Base-by-base conservation (phyloP, 768 basidiomycete genomes). In the Boletus rufocinnamomeus region DNA sequence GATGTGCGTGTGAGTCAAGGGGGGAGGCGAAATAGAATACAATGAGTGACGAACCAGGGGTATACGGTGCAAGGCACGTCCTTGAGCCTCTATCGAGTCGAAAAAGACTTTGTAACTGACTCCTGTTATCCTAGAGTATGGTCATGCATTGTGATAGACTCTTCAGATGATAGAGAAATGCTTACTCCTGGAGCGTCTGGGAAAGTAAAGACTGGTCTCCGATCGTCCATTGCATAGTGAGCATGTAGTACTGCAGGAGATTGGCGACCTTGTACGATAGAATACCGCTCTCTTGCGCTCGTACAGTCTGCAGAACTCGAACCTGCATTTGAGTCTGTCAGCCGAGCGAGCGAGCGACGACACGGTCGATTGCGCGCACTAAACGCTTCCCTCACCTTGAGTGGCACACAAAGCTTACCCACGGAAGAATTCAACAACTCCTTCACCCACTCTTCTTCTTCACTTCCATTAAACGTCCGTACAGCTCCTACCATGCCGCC, bases 261-360 rank as follows among this genome's bases (percentile, higher is more conserved):
- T n/a, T n/a, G n/a, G n/a, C n/a, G n/a, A n/a, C n/a, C n/a, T 93
- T 95, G 77, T 95, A 99, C 0, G 91, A 86, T 45, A 89, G 84
- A 57, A 98, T 93, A 58, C 89, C 88, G 64, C 92, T 95, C 73
- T 98, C 96, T 69, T 99, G 96, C 1, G 89, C 91, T 45, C 89
- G 85, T 34, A 97, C 85, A 4, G 95, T 97, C 71, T 99, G 95
- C 66, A 91, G 85, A n/a, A 98, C 89, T 27, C 96, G 85, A 34
- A 90, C 78, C 91, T 95, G 63, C 7, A 54, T 44, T 30, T 4
- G 17, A 21, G 21, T 25, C 4, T 23, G 23, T 60, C 45, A 61
- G 54, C 6, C 14, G 44, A 47, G 47, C 23, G 50, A 30, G 50
- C 38, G 50, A 38, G 7, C 5, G 32, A 21, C 44, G 25, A 32